Conservation (phyloP, 768 basidiomycete species). For the Candolleomyces efflorescens region DNA sequence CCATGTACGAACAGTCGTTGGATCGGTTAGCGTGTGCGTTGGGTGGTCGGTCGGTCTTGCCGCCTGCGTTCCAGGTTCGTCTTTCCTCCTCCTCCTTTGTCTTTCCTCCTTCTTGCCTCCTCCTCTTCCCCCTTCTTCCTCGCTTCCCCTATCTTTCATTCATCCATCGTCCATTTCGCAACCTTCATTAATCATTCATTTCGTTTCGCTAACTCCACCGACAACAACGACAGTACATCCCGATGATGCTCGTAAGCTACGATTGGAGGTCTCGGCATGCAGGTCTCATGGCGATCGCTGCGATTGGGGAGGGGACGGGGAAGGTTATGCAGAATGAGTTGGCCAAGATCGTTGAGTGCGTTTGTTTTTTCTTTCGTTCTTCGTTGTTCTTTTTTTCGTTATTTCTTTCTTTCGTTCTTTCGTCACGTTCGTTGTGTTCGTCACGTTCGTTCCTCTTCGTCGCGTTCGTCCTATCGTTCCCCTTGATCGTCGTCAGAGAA, state of each 20-base stretch:
- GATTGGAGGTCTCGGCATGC: constrained; percentile 88
- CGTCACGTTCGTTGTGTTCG: too few relatives aligned
- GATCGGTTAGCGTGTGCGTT: constrained; percentile 80
- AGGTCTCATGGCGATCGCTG: constrained; percentile 82
- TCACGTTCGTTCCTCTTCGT: too few relatives aligned
- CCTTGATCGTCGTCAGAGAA: neutral
- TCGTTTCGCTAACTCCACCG: too few relatives aligned
- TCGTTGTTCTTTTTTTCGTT: neutral
- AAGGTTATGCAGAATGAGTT: constrained; percentile 81
- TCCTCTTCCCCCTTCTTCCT: too few relatives aligned
- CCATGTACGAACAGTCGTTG: constrained; percentile 77
- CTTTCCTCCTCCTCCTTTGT: neutral
- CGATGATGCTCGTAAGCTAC: constrained; percentile 73
- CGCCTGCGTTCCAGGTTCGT: constrained; percentile 64
- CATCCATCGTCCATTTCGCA: too few relatives aligned
- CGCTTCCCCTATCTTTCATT: too few relatives aligned
- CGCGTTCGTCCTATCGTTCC: too few relatives aligned
- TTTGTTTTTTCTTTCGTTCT: constrained; percentile 5
- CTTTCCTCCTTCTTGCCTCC: too few relatives aligned
- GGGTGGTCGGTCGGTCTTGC: constrained; percentile 71
- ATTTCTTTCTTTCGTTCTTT: too few relatives aligned
- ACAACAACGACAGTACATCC: constrained; percentile 62
- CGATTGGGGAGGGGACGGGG: constrained; percentile 80
- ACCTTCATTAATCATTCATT: too few relatives aligned
- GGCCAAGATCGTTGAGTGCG: constrained; percentile 78